Percentiles rank a stretch among this genome's conserved stretches.
Conservation (phyloP, 306 rosid genomes). For the Pachyrhizus erosus region DNA sequence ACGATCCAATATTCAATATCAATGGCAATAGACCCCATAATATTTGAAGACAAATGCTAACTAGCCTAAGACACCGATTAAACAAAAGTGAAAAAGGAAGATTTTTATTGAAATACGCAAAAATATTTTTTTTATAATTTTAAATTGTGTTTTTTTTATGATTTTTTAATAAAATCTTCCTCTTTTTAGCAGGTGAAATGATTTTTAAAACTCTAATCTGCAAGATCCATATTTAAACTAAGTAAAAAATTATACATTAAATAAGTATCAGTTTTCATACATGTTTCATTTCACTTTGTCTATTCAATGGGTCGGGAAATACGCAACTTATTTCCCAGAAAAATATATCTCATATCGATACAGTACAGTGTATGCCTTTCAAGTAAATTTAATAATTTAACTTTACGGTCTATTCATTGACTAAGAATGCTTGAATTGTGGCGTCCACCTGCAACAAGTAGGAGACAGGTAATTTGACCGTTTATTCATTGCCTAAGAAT, state of each 20-base stretch:
- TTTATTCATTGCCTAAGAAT: constrained; percentile 20
- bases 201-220: too few relatives aligned
- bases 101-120: too few relatives aligned
- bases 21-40: neutral
- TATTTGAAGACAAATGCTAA: too few relatives aligned
- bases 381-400: constrained; percentile 37
- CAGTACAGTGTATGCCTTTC: constrained; percentile 17
- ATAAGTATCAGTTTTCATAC: neutral
- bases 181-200: too few relatives aligned
- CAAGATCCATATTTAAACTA: too few relatives aligned
- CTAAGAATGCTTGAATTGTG: constrained; percentile 28
- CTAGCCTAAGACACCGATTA: too few relatives aligned
- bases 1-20: neutral
- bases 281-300: constrained; percentile 33
- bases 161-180: too few relatives aligned
- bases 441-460: constrained; percentile 1
- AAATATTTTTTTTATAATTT: too few relatives aligned
- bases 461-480: neutral
- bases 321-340: constrained; percentile 37
- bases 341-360: constrained; percentile 25
- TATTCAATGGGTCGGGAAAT: constrained; percentile 39
- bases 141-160: too few relatives aligned
- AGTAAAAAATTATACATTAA: neutral
- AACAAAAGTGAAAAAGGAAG: too few relatives aligned
- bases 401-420: constrained; percentile 22